These are phyloP conservation scores for Porcisia hertigi DNA, from an alignment of 208 protist genomes.

Conservation along the genomic window DNA sequence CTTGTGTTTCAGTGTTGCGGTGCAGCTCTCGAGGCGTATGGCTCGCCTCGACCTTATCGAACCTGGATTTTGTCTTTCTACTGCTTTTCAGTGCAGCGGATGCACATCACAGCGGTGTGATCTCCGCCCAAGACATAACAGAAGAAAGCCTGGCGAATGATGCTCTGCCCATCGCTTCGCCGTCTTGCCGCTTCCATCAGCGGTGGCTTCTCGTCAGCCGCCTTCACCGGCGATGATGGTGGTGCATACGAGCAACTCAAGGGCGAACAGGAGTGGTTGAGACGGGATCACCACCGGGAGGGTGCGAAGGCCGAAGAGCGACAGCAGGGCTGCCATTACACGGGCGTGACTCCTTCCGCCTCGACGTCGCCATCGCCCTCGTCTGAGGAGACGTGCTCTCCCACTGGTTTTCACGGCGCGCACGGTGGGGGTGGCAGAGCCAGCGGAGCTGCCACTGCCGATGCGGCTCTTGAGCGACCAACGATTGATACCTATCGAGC, in stretches of 20 bases:
- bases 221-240: slow-evolving; percentile 67
- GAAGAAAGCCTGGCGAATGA: background rate
- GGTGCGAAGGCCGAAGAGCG: background rate
- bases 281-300: slow-evolving; percentile 16
- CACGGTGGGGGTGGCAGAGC: background rate
- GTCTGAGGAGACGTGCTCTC: slow-evolving; percentile 2
- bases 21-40: background rate
- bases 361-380: slow-evolving; percentile 9
- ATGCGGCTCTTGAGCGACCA: slow-evolving; percentile 35
- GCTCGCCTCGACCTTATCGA: background rate
- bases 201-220: slow-evolving; percentile 70
- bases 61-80: background rate
- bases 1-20: background rate
- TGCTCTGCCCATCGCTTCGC: slow-evolving; percentile 29
- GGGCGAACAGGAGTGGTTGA: slow-evolving; percentile 33
- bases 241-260: slow-evolving; percentile 31
- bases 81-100: background rate
- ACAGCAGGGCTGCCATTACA: background rate
- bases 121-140: background rate
- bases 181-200: slow-evolving; percentile 19
- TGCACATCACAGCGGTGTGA: background rate
- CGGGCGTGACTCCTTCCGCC: background rate
- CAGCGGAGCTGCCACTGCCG: background rate
- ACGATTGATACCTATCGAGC: slow-evolving; percentile 73
- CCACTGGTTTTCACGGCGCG: background rate